These are phyloP conservation scores for Knufia fluminis DNA, from an alignment of 2,329 filamentous ascomycete species.

Conservation along the genomic window DNA sequence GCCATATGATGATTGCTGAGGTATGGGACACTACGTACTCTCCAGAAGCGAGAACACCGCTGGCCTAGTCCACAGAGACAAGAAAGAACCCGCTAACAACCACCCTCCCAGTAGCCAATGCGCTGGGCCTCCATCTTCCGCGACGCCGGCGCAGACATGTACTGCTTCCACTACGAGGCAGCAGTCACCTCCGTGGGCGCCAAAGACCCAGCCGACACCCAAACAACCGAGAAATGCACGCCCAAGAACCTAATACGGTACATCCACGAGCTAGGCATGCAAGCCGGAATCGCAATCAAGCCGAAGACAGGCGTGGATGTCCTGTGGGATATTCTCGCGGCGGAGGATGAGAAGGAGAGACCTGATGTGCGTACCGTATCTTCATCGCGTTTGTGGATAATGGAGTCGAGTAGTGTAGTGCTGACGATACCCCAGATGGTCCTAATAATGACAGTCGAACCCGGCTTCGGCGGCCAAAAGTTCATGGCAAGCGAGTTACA, in stretches of 20 bases:
- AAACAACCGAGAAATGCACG: constrained; percentile 60
- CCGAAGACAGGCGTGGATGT: constrained; percentile 85
- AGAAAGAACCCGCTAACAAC: neutral
- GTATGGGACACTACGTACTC: constrained; percentile 39
- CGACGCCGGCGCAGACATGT: constrained; percentile 90
- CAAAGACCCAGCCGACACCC: constrained; percentile 62
- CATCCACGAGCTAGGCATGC: constrained; percentile 79
- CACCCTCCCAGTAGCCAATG: constrained; percentile 58
- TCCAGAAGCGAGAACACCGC: neutral
- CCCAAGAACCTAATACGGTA: constrained; percentile 80
- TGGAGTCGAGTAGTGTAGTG: neutral
- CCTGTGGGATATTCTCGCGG: constrained; percentile 80
- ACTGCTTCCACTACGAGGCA: constrained; percentile 99
- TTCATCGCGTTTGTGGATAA: constrained; percentile 4
- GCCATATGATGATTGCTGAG: constrained; percentile 99
- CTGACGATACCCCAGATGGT: constrained; percentile 62
- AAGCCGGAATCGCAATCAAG: constrained; percentile 93
- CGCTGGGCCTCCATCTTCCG: constrained; percentile 97
- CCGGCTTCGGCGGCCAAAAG: constrained; percentile 94
- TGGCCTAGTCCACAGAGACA: too few relatives aligned
- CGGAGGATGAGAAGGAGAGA: constrained; percentile 58
- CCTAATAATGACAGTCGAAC: constrained; percentile 95
- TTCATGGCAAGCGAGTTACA: constrained; percentile 96
- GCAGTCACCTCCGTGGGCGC: constrained; percentile 75
- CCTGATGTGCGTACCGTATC: constrained; percentile 64